phyloP scores from a whole-genome alignment of 2,329 filamentous ascomycete species.

The Phialocephala subalpina region DNA sequence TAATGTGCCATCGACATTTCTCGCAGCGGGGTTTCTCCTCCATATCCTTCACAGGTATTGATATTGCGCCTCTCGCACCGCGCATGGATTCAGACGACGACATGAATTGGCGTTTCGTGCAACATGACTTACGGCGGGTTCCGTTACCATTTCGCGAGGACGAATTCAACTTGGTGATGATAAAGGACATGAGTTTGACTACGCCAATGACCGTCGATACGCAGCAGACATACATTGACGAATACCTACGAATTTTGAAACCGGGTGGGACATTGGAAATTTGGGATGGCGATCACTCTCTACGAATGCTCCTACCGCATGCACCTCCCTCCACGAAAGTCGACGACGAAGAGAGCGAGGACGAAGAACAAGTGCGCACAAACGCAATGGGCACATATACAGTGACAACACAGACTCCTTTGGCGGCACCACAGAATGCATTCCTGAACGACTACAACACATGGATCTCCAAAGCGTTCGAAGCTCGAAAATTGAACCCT shows the following conservation, averaged over 20 bases:
- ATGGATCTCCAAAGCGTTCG: constrained; percentile 81
- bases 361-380: constrained; percentile 70
- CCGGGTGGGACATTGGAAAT: constrained; percentile 84
- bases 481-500: constrained; percentile 72
- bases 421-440: constrained; percentile 81
- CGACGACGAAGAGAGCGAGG: constrained; percentile 51
- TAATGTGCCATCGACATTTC: constrained; percentile 85
- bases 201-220: constrained; percentile 64
- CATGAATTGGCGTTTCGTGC: constrained; percentile 88
- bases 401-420: constrained; percentile 83
- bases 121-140: constrained; percentile 80
- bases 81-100: constrained; percentile 70
- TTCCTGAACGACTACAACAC: constrained; percentile 84
- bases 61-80: constrained; percentile 77
- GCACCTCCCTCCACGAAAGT: constrained; percentile 56
- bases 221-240: constrained; percentile 67
- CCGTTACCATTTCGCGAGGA: constrained; percentile 82
- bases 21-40: constrained; percentile 70
- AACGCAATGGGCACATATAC: constrained; percentile 80
- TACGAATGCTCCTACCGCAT: constrained; percentile 85
- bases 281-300: constrained; percentile 87
- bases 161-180: constrained; percentile 88
- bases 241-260: constrained; percentile 78
- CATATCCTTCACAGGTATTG: constrained; percentile 83
- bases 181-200: constrained; percentile 80